Evolutionary conservation across 2,329 filamentous ascomycete genomes (phyloP), one percentile per base, ranked within the genome.

Genomic region (Colletotrichum spaethianum): DNA sequence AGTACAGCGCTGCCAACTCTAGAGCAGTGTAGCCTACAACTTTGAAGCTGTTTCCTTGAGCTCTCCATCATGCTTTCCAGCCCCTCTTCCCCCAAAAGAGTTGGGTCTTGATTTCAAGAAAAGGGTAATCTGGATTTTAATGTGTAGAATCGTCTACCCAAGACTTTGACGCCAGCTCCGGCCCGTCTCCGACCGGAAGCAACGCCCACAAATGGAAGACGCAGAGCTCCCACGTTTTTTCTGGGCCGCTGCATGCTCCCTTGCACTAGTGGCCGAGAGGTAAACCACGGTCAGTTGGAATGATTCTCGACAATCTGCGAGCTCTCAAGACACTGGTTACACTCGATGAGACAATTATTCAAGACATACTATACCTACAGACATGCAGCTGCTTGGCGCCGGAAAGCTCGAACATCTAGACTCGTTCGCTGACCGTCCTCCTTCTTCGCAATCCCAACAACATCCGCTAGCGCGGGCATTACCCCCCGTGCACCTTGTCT

Each of bases 111-210:
- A 4, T 52, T 44, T 52, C 42, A 16, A 11, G 36, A 18, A 33
- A 46, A 14, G 9, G 23, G 31, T 11, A 40, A 40, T 14, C 23
- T 16, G 18, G 33, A 52, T 62, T n/a, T 2, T 11, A 9, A 36
- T 23, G 40, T 46, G 57, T n/a, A 9, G 23, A 4, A 33, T 9
- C n/a, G 23, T 42, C 36, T 53, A 53, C 46, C 48, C 61, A 23
- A n/a, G 61, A 42, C 42, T 53, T 40, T n/a, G 46, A 52, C 31
- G 61, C 23, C 46, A 52, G 18, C 23, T 20, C 53, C 36, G 36
- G 33, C 62, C 55, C 67, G 48, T 71, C 23, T 56, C 57, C 33
- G 42, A 57, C 69, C 31, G 57, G 50, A 44, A 55, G 48, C 26
- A 63, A 46, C 64, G 52, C 53, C 20, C 36, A 31, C 56, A 18